Evolutionary conservation across 2,329 filamentous ascomycete species (phyloP), one percentile per base, ranked within the genome.

Genomic region (Trichoderma koningii): DNA sequence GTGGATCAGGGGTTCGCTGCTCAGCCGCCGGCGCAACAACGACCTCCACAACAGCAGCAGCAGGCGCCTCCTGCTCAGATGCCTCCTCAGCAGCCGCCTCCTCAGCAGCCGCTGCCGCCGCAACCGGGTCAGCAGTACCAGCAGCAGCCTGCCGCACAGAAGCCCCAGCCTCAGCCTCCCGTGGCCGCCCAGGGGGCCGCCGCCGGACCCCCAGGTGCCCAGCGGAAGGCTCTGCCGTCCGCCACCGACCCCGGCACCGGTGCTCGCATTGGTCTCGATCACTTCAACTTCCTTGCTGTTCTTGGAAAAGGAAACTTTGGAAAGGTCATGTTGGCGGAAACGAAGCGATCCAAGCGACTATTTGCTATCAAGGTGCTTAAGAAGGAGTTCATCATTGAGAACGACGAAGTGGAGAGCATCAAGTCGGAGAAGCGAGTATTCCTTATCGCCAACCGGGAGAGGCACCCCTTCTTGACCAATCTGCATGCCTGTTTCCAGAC

Each of bases 321-420:
- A 77, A 99, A 99, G 80, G 95, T 99, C 79, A 99, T 99, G 95
- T 82, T 99, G 77, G 95, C 95, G 2, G 96, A 99, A 80, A 97
- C 95, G 1, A 99, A 99, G 83, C 88, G 88, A 63, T 88, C 91
- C 10, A 92, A 93, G 77, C 91, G 94, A 76, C 83, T 99, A 7
- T 99, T 98, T 76, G 95, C 95, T 65, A 99, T 99, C 78, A 99
- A 99, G 80, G 95, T 99, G 44, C 81, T 99, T 71, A 99, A 99
- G 85, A 99, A 99, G 81, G 95, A 99, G 77, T 99, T 99, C 77
- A 99, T 99, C 75, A 99, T 99, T 68, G 96, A 99, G 76, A 97
- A 99, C 70, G 95, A 99, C 74, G 95, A 99, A 80, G 95, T 99
- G 7, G 95, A 99, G 78, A 98, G 94, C 78, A 97, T 93, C 48